Base-by-base conservation (phyloP, 2,329 filamentous ascomycete species). In the Clonostachys rosea region DNA sequence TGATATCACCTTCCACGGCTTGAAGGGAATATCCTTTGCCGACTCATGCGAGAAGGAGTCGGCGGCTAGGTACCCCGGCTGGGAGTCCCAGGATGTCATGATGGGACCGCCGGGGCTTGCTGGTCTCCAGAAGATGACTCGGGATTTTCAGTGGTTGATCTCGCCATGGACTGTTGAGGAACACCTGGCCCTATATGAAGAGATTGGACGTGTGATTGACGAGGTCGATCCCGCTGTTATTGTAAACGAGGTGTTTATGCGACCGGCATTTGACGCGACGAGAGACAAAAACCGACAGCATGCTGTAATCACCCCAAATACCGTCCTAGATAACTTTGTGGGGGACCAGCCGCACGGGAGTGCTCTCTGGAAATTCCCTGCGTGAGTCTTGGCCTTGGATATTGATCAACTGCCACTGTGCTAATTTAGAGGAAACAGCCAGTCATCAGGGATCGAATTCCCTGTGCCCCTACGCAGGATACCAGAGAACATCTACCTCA, bases 291-390 rank as follows among this genome's bases (percentile, higher is more conserved):
- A 54, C 37, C 47, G 58, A 35, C 63, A 14, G 51, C 70, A 52
- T 61, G 68, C 49, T 3, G 50, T 73, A 2, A 53, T 76, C 16
- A 67, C 67, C 35, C 73, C 73, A 5, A 76, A 74, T 36, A 63
- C 69, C 39, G 44, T 70, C 58, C 52, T 70, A 50, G 63, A 75
- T 56, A 58, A 64, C 52, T 54, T 71, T 48, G 34, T 54, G 13
- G 59, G 61, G 18, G 50, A 64, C 30, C 74, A 78, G 49, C 67
- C 69, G 4, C 54, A 64, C 45, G 56, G 55, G 3, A 62, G 56
- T 5, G 55, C 64, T n/a, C 49, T 72, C 24, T 70, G 66, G 59
- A 68, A 61, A 50, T 69, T 66, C 44, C 69, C 69, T 1, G 58
- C 60, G 68, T 70, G 52, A 56, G 68, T 45, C 17, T 4, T 11